Evolutionary conservation across 495 filamentous ascomycete species (phyloP).

Genomic region (Apiosordaria backusii): DNA sequence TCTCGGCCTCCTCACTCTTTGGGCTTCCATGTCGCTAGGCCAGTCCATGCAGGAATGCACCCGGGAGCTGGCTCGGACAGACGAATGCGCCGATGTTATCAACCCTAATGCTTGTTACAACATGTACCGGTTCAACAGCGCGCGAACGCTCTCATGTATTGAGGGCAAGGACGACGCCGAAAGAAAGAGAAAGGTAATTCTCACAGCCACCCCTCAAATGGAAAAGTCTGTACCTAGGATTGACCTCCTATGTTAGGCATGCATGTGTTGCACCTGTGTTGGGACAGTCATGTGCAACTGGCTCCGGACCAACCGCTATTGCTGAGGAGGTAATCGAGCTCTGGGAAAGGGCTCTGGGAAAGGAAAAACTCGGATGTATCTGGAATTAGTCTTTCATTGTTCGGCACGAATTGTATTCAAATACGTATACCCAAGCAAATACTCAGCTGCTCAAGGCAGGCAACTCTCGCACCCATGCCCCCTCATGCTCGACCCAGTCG

Average conservation of each 20-base stretch:
- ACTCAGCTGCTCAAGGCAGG: slow-evolving; percentile 3
- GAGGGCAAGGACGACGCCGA: slow-evolving; percentile 36
- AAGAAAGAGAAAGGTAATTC: slow-evolving; percentile 33
- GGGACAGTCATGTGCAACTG: slow-evolving; percentile 37
- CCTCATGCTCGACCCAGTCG: slow-evolving; percentile 1
- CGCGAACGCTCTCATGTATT: slow-evolving; percentile 39
- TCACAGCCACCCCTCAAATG: no score
- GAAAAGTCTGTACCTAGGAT: no score
- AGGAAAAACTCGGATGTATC: not conserved
- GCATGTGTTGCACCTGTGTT: slow-evolving; percentile 40
- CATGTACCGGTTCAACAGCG: slow-evolving; percentile 35
- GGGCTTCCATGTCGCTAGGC: slow-evolving; percentile 23
- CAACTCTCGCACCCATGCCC: slow-evolving; percentile 1
- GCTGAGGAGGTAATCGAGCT: slow-evolving; percentile 18
- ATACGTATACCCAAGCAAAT: no score
- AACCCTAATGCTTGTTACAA: slow-evolving; percentile 46
- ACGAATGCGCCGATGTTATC: slow-evolving; percentile 43
- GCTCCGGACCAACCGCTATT: slow-evolving; percentile 23
- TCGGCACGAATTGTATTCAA: not conserved
- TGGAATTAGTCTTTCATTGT: not conserved
- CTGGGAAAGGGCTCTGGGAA: no score
- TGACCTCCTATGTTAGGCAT: slow-evolving; percentile 26
- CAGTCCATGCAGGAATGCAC: slow-evolving; percentile 35
- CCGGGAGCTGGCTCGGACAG: slow-evolving; percentile 31
- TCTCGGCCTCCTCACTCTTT: slow-evolving; percentile 24